Percentiles rank a stretch among this genome's conserved stretches.
phyloP scores from a whole-genome alignment of 2,329 filamentous ascomycete genomes.

The Penicillium sp. region DNA sequence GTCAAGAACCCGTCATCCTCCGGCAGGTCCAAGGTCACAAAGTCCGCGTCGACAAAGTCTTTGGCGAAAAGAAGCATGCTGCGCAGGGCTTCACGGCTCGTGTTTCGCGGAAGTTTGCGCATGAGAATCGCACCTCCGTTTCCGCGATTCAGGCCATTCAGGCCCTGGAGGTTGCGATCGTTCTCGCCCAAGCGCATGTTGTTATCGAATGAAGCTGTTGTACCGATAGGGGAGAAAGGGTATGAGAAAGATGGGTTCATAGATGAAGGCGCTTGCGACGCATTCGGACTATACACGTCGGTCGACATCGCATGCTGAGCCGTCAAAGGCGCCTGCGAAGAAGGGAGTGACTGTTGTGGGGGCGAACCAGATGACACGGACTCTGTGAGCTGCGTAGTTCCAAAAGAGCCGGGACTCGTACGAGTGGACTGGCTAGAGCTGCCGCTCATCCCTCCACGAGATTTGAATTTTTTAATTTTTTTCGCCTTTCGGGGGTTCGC shows the following conservation, averaged over 20 bases:
- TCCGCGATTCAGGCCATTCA: slow-evolving; percentile 35
- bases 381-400: slow-evolving; percentile 39
- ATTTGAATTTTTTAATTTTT: slow-evolving; percentile 4
- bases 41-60: slow-evolving; percentile 58
- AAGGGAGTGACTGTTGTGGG: slow-evolving; percentile 32
- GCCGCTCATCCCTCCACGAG: slow-evolving; percentile 40
- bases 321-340: slow-evolving; percentile 36
- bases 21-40: slow-evolving; percentile 53
- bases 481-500: slow-evolving; percentile 8
- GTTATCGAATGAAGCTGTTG: slow-evolving; percentile 37
- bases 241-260: slow-evolving; percentile 36
- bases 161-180: slow-evolving; percentile 35
- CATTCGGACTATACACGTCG: slow-evolving; percentile 41
- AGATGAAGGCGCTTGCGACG: slow-evolving; percentile 36
- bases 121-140: slow-evolving; percentile 50
- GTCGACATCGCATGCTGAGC: slow-evolving; percentile 45
- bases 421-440: slow-evolving; percentile 42
- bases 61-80: slow-evolving; percentile 66
- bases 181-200: slow-evolving; percentile 37
- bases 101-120: slow-evolving; percentile 59
- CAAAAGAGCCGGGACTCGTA: slow-evolving; percentile 42
- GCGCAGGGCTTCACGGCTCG: slow-evolving; percentile 56
- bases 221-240: slow-evolving; percentile 39
- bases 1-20: slow-evolving; percentile 57
- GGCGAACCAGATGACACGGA: slow-evolving; percentile 42